Base-by-base conservation (phyloP, 2,329 filamentous ascomycete species). In the Claviceps citrina region DNA sequence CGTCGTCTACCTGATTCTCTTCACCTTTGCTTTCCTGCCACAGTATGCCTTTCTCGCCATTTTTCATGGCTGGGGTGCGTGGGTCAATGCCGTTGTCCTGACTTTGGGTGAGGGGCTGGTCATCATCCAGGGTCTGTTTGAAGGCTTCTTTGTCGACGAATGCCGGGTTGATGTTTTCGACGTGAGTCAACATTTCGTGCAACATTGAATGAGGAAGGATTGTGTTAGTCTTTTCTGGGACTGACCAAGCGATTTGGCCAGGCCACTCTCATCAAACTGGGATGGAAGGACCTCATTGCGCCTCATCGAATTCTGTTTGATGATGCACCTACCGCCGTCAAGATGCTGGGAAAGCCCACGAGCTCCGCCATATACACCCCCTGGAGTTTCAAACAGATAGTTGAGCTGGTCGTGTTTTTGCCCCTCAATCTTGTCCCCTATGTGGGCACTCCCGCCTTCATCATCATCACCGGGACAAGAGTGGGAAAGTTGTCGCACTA, bases 401-500 rank as follows among this genome's bases (percentile, higher is more conserved):
- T 84, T 46, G 89, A 95, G 61, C 81, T 95, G 44, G 66, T 93
- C 27, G 51, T 84, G 24, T 78, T 80, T 51, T 67, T 87, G 2
- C 82, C 91, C 1, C 71, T 98, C 43, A 96, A 93, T 56, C 75
- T 98, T 18, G 73, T 96, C 13, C 89, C 89, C 0, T 75, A 81
- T 35, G 73, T 85, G 12, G 89, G 89, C 13, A 81, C 82, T 0
- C 84, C 84, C 0, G 70, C 91, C 46, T 98, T 95, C 57, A 71
- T 98, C 44, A 61, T 94, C 41, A 71, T 94, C 48, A 95, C 87
- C 0, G 91, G 89, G 1, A 84, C 87, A 35, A 71, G 89, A 20
- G 76, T 85, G 5, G 89, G 91, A 1, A 91, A 89, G 25, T 73
- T 96, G 22, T 80, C 91, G 41, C 87, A 95, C 51, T 91, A 87